Base-by-base conservation (phyloP, 2,329 filamentous ascomycete species). In the Sclerotinia trifoliorum region DNA sequence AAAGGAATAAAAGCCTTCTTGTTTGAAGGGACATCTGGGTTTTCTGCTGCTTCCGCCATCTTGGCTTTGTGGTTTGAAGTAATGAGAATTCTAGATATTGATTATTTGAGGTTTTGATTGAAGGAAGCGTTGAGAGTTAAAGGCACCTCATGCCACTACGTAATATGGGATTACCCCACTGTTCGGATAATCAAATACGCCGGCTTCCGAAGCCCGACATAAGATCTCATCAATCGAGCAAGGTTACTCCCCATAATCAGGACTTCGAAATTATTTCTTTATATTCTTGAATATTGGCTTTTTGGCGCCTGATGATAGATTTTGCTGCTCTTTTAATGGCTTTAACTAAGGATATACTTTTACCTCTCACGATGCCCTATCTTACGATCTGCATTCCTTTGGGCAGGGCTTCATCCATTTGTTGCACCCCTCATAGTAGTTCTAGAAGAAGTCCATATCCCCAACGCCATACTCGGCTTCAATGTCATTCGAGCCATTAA, bases 1-100 rank as follows among this genome's bases (percentile, higher is more conserved):
- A 78, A 69, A 39, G 76, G 76, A 32, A 78, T 73, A 60, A 78
- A 78, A 19, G 76, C 74, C 67, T 78, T 78, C 6, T 70, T 69
- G 39, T 58, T 63, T 52, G 71, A 74, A 8, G 77, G 75, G 1
- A 77, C 75, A 71, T 78, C 75, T 15, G 76, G 74, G 48, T 74
- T 69, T 56, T 76, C 71, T 26, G 54, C 29, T 10, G 26, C 39
- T 17, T 68, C 61, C 4, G 67, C 44, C 69, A 70, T 70, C 19
- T 55, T 67, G 32, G 24, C 17, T 64, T 21, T n/a, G 4, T 2
- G 1, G 5, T 26, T 42, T 15, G n/a, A 24, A 52, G 5, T 5
- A 19, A 7, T 6, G 24, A n/a, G 1, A 6, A 39, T 39, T 55
- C 7, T 24, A 10, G 26, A 55, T 5, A 3, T 65, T 55, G 48